Evolutionary conservation across 768 basidiomycete genomes (phyloP), one percentile per base, ranked within the genome.

Genomic region (Leccinellum luteum): DNA sequence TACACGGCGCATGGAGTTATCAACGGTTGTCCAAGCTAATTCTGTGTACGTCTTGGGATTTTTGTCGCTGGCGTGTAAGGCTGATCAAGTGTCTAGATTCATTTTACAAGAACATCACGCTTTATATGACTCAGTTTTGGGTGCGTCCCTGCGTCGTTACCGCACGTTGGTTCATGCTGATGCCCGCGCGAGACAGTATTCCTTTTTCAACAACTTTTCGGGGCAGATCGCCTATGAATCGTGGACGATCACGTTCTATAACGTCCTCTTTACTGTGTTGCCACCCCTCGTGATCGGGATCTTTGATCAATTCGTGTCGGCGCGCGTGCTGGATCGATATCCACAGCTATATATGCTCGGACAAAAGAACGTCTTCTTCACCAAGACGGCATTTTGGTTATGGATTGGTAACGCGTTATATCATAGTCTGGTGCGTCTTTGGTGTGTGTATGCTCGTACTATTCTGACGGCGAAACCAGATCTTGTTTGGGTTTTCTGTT

Each of bases 91-190:
- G 15, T 49, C 14, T 66, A 97, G 94, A 92, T 74, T 97, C 94
- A 1, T 98, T 99, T 78, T 99, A 98, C 81, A 99, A 99, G 73
- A 99, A 99, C 73, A 98, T 98, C 60, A 89, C 89, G 30, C 80
- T 99, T 15, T 98, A 98, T 73, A 93, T 99, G 92, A 97, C 94
- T 23, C 92, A 96, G 60, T 98, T 98, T 73, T 98, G 95, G 94
- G 95, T 94, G 73, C 23, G 82, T 60, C 21, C 4, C 15, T 34
- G 12, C 5, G 17, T 15, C n/a, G 19, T 6, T 17, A 1, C 13
- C n/a, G 2, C n/a, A 14, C 1, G 1, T 32, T 25, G n/a, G 23
- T 45, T 43, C 2, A 2, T 13, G 21, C 57, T 63, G 52, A 66
- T 45, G 12, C 4, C 17, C 4, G 7, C 12, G 27, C 14, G 13